Evolutionary conservation across 441 rosid species (phyloP).

Genomic region (Biscutella laevigata): DNA sequence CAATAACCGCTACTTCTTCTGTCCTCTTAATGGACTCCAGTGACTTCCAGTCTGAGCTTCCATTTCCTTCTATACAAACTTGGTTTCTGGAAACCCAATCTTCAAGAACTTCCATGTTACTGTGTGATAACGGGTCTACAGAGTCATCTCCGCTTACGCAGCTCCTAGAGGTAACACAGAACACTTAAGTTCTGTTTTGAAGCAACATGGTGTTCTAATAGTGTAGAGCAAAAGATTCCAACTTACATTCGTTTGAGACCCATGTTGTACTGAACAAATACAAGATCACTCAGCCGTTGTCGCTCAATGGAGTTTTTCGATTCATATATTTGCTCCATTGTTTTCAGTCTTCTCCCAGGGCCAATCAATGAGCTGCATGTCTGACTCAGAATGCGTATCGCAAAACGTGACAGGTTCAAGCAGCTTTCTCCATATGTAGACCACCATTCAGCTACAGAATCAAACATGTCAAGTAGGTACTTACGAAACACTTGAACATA

Average conservation of each 20-base stretch:
- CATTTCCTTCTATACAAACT: conserved; percentile 36
- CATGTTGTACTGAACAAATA: conserved; percentile 55
- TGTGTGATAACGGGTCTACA: conserved; percentile 48
- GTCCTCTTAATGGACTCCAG: conserved; percentile 40
- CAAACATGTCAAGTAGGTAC: neutral
- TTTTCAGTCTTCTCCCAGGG: conserved; percentile 30
- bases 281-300: conserved; percentile 46
- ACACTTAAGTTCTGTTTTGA: conserved; percentile 12
- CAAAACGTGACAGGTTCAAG: conserved; percentile 75
- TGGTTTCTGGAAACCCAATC: conserved; percentile 70
- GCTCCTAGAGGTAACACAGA: conserved; percentile 4
- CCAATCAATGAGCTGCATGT: conserved; percentile 50
- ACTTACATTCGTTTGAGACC: conserved; percentile 47
- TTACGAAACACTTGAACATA: too few relatives aligned
- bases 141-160: conserved; percentile 31
- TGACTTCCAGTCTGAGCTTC: conserved; percentile 47
- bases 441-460: conserved; percentile 85
- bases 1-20: conserved; percentile 33
- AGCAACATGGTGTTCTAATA: neutral
- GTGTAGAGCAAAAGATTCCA: neutral
- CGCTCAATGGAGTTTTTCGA: conserved; percentile 52
- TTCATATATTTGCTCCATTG: conserved; percentile 39
- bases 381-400: conserved; percentile 68
- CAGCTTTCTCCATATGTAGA: conserved; percentile 85
- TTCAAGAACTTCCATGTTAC: conserved; percentile 35